Conservation (phyloP, 768 basidiomycete genomes). For the Tulasnella sp. region DNA sequence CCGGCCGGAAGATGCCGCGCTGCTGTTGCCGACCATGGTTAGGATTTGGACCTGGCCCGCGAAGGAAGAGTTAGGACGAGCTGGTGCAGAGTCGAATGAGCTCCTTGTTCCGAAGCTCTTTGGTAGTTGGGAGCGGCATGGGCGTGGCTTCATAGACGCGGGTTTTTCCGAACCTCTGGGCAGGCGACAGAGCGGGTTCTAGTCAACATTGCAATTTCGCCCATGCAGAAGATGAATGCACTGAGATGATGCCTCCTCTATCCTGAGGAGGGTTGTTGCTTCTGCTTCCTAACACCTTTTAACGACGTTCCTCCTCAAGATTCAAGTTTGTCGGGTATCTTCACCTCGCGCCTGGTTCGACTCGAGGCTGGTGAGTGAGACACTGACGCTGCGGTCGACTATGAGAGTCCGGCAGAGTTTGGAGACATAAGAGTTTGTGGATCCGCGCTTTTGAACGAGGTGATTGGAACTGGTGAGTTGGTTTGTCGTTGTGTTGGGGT, state of each 20-base stretch:
- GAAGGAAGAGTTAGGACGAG: too few relatives aligned
- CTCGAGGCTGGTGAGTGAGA: not conserved
- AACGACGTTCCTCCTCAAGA: constrained; percentile 2
- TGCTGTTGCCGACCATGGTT: too few relatives aligned
- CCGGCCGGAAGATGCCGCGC: too few relatives aligned
- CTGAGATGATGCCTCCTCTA: not conserved
- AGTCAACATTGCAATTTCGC: not conserved
- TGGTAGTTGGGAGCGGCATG: not conserved
- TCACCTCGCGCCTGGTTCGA: not conserved
- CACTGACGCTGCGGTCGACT: not conserved
- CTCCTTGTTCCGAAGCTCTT: too few relatives aligned
- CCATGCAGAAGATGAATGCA: not conserved
- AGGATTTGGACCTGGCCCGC: too few relatives aligned
- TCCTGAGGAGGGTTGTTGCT: not conserved
- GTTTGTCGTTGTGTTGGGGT: too few relatives aligned
- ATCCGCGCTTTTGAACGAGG: too few relatives aligned
- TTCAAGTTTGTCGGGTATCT: not conserved
- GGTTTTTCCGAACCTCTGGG: not conserved
- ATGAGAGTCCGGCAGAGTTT: too few relatives aligned
- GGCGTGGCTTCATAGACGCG: constrained; percentile 6
- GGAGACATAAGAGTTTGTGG: too few relatives aligned
- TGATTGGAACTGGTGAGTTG: too few relatives aligned
- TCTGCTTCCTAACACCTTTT: not conserved
- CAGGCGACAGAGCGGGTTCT: not conserved
- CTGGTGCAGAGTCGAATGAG: not conserved